phyloP scores from a whole-genome alignment of 306 rosid species.

The Trifolium fragiferum region DNA sequence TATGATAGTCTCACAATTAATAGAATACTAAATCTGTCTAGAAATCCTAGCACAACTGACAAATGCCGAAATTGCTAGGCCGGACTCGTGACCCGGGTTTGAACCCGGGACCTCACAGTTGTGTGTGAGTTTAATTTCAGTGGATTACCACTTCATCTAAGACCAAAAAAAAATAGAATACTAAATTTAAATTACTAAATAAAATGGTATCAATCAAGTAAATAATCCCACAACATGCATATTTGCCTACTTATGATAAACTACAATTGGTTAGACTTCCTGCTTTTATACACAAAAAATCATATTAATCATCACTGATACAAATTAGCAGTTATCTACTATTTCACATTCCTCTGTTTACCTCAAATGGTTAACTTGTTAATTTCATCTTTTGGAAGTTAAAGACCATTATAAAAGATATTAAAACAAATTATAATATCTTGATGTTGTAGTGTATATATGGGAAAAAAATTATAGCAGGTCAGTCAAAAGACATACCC shows the following conservation, averaged over 20 bases:
- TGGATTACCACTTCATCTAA: too few species aligned
- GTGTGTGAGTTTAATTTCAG: too few species aligned
- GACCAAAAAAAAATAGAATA: too few species aligned
- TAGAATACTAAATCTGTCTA: conserved; percentile 20
- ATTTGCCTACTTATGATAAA: conserved; percentile 8
- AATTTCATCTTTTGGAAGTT: conserved; percentile 30
- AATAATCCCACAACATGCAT: conserved; percentile 17
- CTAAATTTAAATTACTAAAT: not conserved
- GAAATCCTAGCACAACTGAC: too few species aligned
- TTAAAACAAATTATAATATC: not conserved
- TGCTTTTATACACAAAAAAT: conserved; percentile 18
- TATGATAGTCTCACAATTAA: conserved; percentile 3
- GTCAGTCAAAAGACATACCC: conserved; percentile 63
- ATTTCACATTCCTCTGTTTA: conserved; percentile 28
- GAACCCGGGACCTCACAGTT: too few species aligned
- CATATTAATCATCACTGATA: conserved; percentile 13
- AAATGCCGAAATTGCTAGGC: too few species aligned
- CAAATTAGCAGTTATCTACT: conserved; percentile 28
- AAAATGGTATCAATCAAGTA: conserved; percentile 28
- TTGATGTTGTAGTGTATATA: not conserved
- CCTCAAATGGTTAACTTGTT: conserved; percentile 21
- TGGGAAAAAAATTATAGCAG: not conserved
- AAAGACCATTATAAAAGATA: not conserved
- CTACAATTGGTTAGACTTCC: conserved; percentile 17
- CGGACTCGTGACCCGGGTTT: too few species aligned